phyloP scores from a whole-genome alignment of 2,329 filamentous ascomycete species.

The Fusarium nematophilum region DNA sequence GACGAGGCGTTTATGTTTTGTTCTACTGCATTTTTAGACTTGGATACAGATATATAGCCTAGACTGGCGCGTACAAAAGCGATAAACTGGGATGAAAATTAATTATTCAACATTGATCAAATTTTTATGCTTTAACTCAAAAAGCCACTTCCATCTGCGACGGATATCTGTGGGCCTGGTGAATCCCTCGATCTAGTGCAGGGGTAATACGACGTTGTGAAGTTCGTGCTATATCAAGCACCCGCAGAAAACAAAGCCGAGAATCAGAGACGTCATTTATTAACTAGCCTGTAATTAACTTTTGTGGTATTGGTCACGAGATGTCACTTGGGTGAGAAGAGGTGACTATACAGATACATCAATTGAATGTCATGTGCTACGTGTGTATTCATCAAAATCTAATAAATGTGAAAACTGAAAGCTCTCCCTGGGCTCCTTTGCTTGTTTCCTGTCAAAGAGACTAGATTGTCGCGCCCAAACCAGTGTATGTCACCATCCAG shows the following conservation, averaged over 20 bases:
- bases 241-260: too few species aligned
- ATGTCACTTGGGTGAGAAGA: not conserved
- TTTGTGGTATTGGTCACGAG: too few species aligned
- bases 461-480: conserved; percentile 1
- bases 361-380: not conserved
- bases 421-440: conserved; percentile 1
- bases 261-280: too few species aligned
- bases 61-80: conserved; percentile 10
- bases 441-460: conserved; percentile 9
- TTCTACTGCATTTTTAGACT: conserved; percentile 22
- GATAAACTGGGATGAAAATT: conserved; percentile 25
- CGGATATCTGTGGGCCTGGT: not conserved
- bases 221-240: too few species aligned
- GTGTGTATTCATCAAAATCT: conserved; percentile 27
- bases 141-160: not conserved
- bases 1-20: conserved; percentile 28
- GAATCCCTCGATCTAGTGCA: not conserved
- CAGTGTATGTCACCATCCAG: conserved; percentile 24
- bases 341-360: not conserved
- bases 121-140: not conserved
- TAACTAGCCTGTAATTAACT: too few species aligned
- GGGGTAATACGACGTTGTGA: not conserved
- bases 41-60: conserved; percentile 34
- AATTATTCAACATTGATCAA: not conserved
- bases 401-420: conserved; percentile 9